Evolutionary conservation across 2,329 filamentous ascomycete genomes (phyloP).

Genomic region (Botrytis sinoallii): DNA sequence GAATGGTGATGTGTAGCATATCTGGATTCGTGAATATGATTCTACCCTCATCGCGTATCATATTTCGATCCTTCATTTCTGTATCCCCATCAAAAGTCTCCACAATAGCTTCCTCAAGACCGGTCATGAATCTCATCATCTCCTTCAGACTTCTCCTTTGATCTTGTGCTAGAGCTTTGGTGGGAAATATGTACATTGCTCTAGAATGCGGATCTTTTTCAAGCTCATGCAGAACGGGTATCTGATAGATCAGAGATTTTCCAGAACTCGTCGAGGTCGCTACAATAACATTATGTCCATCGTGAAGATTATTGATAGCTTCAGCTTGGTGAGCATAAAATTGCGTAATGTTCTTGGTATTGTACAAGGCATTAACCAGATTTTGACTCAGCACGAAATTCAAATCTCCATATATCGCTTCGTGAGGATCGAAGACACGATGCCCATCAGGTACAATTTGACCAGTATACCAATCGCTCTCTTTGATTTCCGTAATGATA

Average conservation of each 20-base stretch:
- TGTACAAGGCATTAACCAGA: conserved; percentile 94
- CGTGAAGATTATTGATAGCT: conserved; percentile 83
- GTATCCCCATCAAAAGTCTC: conserved; percentile 98
- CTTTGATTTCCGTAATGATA: conserved; percentile 80
- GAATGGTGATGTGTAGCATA: conserved; percentile 91
- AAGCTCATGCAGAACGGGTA: conserved; percentile 83
- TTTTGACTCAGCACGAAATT: conserved; percentile 84
- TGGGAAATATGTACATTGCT: conserved; percentile 98
- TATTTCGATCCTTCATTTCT: conserved; percentile 71
- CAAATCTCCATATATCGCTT: conserved; percentile 76
- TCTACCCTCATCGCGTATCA: conserved; percentile 80
- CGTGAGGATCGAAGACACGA: conserved; percentile 82
- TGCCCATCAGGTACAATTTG: conserved; percentile 95
- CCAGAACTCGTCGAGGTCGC: conserved; percentile 94
- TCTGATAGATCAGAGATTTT: conserved; percentile 96
- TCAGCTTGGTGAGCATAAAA: conserved; percentile 92
- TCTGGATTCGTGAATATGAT: conserved; percentile 98
- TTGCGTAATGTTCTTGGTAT: conserved; percentile 78
- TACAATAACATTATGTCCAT: conserved; percentile 84
- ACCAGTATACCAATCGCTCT: conserved; percentile 80
- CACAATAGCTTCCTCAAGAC: conserved; percentile 70
- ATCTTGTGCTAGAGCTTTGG: conserved; percentile 93
- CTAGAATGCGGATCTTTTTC: conserved; percentile 73
- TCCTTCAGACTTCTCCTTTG: conserved; percentile 86
- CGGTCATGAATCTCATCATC: conserved; percentile 75